Base-by-base conservation (phyloP, 306 rosid genomes). In the Vigna radiata region DNA sequence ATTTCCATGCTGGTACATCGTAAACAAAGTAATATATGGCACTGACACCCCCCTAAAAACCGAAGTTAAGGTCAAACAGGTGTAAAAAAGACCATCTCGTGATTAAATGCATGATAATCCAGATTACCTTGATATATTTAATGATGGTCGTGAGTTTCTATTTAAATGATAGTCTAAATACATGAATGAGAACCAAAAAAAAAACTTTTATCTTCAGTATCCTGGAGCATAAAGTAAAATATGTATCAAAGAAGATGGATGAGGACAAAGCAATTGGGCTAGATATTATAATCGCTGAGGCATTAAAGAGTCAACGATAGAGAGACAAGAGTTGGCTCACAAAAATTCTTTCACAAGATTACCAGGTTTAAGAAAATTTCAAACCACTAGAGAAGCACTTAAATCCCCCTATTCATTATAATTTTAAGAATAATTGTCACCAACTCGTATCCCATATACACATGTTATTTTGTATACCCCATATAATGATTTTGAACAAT, bases 21-120 rank as follows among this genome's bases (percentile, higher is more conserved):
- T 16, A 64, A 17, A 64, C 48, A 2, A 8, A 7, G 44, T 36
- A 37, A 63, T 60, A 60, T 63, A 63, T 6, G 9, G 49, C 69
- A 63, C 16, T 36, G 4, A 63, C 16, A 2, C 17, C 27, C 8
- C 69, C 15, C 7, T 16, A 62, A 8, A 44, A 63, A 17, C 37
- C 7, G 3, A 63, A 33, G 17, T 31, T 50, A 52, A 44, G 56
- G 41, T 47, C 49, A 44, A 70, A 49, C 27, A 62, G 52, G 63
- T n/a, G 18, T 6, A 13, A 23, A 58, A 37, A 62, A 21, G 60
- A 19, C 62, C 48, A 54, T 11, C 9, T n/a, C 60, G n/a, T 43
- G n/a, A 62, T 36, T 69, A 31, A 63, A 47, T 49, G 0, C 64
- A 58, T 29, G 50, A 39, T 68, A 68, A 77, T 36, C 44, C 52